Conservation (phyloP, 2,329 filamentous ascomycete species). For the Dactylellina drechsleri region DNA sequence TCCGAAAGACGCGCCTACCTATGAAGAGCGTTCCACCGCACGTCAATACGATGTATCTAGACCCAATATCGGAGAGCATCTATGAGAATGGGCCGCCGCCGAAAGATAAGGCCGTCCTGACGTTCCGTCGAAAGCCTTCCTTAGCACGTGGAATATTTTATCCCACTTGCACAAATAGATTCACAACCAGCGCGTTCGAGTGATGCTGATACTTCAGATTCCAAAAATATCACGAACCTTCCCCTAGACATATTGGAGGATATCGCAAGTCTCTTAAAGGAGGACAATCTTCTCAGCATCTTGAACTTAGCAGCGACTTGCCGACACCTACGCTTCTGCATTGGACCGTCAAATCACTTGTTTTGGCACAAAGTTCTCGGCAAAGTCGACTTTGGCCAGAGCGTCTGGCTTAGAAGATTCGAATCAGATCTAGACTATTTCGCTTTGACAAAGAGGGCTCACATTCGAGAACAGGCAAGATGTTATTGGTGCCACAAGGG, state of each 20-base stretch:
- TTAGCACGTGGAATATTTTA: too few species aligned
- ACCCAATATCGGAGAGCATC: too few species aligned
- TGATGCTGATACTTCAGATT: too few species aligned
- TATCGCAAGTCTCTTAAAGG: neutral
- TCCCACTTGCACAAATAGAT: too few species aligned
- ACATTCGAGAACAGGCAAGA: neutral
- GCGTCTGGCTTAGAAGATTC: neutral
- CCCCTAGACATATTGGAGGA: neutral
- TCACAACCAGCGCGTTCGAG: too few species aligned
- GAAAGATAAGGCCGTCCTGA: too few species aligned
- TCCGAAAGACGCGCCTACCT: too few species aligned
- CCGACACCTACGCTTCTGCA: neutral
- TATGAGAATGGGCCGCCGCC: too few species aligned
- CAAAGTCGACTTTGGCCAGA: neutral
- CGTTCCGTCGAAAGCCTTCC: too few species aligned
- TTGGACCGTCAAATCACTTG: neutral
- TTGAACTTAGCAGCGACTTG: neutral
- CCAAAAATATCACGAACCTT: neutral
- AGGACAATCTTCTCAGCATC: neutral
- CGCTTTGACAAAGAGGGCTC: neutral
- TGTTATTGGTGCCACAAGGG: neutral
- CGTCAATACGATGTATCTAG: too few species aligned
- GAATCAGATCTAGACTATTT: neutral
- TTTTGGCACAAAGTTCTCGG: conserved; percentile 1
- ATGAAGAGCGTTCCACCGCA: too few species aligned